Evolutionary conservation across 2,329 filamentous ascomycete species (phyloP).

Genomic region (Chrysosphaeria jannelii): DNA sequence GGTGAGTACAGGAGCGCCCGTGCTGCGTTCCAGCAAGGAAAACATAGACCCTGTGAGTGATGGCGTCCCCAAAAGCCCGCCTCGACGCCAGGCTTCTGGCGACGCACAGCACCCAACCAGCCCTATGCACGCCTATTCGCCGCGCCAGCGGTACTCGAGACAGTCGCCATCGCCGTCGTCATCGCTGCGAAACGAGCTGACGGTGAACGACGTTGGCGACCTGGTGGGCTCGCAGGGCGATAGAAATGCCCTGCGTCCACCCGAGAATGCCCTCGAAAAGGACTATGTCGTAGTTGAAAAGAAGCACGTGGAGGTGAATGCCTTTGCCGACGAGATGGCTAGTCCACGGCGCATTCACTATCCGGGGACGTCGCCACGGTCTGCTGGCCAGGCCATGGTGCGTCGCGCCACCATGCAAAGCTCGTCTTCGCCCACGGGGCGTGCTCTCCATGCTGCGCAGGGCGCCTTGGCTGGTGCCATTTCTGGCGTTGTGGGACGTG

Average conservation of each 20-base stretch:
- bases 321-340: slow-evolving; percentile 80
- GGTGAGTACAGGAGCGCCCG: background rate
- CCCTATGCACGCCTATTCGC: slow-evolving; percentile 5
- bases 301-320: slow-evolving; percentile 83
- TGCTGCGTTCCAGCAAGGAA: too few relatives aligned
- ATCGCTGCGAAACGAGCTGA: slow-evolving; percentile 9
- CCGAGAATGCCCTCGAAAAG: slow-evolving; percentile 70
- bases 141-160: slow-evolving; percentile 4
- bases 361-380: slow-evolving; percentile 49
- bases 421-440: slow-evolving; percentile 32
- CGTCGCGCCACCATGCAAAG: slow-evolving; percentile 58
- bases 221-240: slow-evolving; percentile 1
- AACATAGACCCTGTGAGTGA: too few relatives aligned
- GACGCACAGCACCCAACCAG: background rate
- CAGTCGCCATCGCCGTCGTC: slow-evolving; percentile 9
- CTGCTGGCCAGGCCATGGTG: slow-evolving; percentile 25
- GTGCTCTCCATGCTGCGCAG: slow-evolving; percentile 42
- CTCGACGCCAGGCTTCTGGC: too few relatives aligned
- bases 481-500: too few relatives aligned
- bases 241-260: too few relatives aligned
- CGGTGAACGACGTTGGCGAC: slow-evolving; percentile 3
- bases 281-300: slow-evolving; percentile 95
- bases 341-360: too few relatives aligned
- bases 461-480: slow-evolving; percentile 25
- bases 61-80: too few relatives aligned